These are phyloP conservation scores for Sordariomycetes sp. DNA, from an alignment of 2,329 filamentous ascomycete genomes.

Conservation along the genomic window DNA sequence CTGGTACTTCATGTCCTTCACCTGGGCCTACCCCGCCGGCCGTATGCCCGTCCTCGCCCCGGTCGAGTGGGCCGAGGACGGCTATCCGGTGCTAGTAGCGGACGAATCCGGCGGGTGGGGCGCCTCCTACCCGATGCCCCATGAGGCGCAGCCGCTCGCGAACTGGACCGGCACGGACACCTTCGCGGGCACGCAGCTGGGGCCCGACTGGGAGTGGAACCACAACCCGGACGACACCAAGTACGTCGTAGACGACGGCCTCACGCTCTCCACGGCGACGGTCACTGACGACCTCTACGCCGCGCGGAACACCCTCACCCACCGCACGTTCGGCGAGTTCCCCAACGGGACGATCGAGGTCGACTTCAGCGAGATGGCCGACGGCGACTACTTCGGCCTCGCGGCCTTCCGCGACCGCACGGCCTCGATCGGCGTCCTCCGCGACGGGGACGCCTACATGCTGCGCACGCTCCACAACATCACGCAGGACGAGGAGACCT, in stretches of 20 bases:
- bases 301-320: conserved; percentile 35
- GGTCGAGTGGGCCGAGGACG: conserved; percentile 32
- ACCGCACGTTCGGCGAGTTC: conserved; percentile 33
- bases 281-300: conserved; percentile 38
- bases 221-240: conserved; percentile 44
- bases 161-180: conserved; percentile 27
- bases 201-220: conserved; percentile 48
- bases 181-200: conserved; percentile 30
- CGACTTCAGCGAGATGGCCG: conserved; percentile 33
- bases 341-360: conserved; percentile 36
- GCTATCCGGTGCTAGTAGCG: conserved; percentile 33
- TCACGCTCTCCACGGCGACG: conserved; percentile 36
- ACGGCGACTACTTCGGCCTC: conserved; percentile 41
- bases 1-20: conserved; percentile 51
- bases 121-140: conserved; percentile 26
- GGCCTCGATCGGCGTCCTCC: conserved; percentile 40
- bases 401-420: conserved; percentile 40
- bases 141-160: conserved; percentile 10
- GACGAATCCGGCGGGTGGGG: conserved; percentile 35
- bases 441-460: conserved; percentile 17
- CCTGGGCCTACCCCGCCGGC: conserved; percentile 43
- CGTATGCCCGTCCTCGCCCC: conserved; percentile 47
- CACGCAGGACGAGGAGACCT: conserved; percentile 18
- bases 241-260: conserved; percentile 29
- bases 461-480: conserved; percentile 25